Percentiles rank a stretch among this genome's conserved stretches.
Evolutionary conservation across 2,329 filamentous ascomycete species (phyloP).

Genomic region (Microascus cirrosus): DNA sequence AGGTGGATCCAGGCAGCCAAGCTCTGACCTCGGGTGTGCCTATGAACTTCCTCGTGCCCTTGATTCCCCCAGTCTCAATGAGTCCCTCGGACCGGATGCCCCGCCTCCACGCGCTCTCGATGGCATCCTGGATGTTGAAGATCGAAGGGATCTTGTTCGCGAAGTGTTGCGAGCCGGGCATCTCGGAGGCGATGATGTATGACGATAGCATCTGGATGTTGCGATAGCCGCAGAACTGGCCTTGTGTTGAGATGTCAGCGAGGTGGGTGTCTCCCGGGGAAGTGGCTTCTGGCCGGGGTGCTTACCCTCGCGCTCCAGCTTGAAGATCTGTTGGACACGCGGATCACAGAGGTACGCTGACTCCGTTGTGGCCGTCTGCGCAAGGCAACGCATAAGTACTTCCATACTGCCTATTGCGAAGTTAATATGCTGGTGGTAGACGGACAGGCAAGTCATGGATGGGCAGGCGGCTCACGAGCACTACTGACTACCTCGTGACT

Average conservation of each 20-base stretch:
- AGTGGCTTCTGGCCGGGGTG: not conserved
- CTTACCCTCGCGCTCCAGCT: constrained; percentile 61
- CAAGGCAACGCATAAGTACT: not conserved
- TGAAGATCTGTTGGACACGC: constrained; percentile 67
- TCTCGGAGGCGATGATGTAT: constrained; percentile 53
- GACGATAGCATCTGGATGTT: constrained; percentile 90
- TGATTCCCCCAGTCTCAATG: constrained; percentile 75
- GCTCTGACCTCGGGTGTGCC: constrained; percentile 69
- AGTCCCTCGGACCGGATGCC: constrained; percentile 68
- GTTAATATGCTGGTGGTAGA: not conserved
- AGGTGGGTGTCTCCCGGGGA: not conserved
- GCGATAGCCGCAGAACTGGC: constrained; percentile 88
- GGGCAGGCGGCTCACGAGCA: not conserved
- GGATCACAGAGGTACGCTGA: constrained; percentile 73
- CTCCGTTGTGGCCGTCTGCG: constrained; percentile 33
- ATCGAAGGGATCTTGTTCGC: constrained; percentile 57
- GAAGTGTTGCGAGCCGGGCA: constrained; percentile 50
- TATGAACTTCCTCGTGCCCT: constrained; percentile 87
- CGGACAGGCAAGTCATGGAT: not conserved
- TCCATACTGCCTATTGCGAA: not conserved
- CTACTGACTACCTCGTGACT: constrained; percentile 29
- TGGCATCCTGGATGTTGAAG: constrained; percentile 71
- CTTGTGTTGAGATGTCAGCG: constrained; percentile 22
- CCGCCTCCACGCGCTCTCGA: constrained; percentile 79
- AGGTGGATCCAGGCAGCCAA: not conserved